A percentile compares a stretch with the other conserved stretches of the same genome.
Evolutionary conservation across 306 rosid species (phyloP).

Genomic region (Lotus japonicus): DNA sequence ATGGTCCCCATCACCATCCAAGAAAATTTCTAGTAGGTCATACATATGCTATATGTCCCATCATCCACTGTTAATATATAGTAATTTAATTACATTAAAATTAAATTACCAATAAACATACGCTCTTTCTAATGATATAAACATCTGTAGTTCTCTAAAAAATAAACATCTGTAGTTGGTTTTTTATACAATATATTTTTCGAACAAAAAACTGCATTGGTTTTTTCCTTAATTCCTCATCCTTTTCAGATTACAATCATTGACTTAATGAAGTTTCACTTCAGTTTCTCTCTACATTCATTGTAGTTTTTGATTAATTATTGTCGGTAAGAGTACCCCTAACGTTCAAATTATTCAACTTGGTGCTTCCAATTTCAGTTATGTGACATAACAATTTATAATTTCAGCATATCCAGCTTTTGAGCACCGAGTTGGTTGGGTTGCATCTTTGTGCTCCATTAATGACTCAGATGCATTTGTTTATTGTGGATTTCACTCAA

Average conservation of each 20-base stretch:
- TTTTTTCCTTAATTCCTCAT: not conserved
- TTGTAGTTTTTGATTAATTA: too few relatives aligned
- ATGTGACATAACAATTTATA: not conserved
- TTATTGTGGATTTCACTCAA: too few relatives aligned
- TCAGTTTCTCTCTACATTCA: not conserved
- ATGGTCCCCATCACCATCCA: slow-evolving; percentile 30
- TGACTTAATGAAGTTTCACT: not conserved
- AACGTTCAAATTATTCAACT: not conserved
- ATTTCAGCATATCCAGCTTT: too few relatives aligned
- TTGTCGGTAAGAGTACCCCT: not conserved
- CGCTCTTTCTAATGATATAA: slow-evolving; percentile 25
- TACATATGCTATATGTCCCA: not conserved
- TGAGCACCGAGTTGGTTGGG: too few relatives aligned
- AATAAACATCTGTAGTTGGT: not conserved
- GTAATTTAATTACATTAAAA: too few relatives aligned
- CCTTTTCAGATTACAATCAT: not conserved
- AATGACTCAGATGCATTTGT: too few relatives aligned
- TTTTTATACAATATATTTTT: not conserved
- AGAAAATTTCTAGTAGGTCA: slow-evolving; percentile 22
- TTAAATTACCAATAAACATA: slow-evolving; percentile 11
- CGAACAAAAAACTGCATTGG: not conserved
- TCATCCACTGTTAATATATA: slow-evolving; percentile 18
- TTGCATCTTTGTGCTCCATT: too few relatives aligned
- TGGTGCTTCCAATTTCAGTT: not conserved
- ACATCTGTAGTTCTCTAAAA: not conserved